Evolutionary conservation across 768 basidiomycete genomes (phyloP).

Genomic region (Tulasnella sp.): DNA sequence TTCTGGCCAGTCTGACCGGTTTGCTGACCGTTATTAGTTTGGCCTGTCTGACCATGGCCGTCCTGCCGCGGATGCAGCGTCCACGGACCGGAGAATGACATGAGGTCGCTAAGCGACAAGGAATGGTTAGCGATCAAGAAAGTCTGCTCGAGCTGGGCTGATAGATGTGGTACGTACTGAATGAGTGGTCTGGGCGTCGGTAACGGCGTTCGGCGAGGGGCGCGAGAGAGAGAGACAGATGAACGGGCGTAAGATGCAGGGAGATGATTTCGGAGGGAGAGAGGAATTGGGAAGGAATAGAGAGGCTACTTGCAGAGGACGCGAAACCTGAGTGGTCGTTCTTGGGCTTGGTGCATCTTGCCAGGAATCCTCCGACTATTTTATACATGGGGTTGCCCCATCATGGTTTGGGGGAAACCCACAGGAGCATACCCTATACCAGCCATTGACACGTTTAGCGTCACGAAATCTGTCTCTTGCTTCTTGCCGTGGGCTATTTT

Average conservation of each 20-base stretch:
- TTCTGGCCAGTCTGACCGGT: background rate
- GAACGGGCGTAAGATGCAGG: background rate
- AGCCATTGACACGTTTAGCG: background rate
- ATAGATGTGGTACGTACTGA: background rate
- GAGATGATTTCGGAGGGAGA: background rate
- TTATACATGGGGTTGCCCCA: background rate
- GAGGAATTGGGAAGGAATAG: background rate
- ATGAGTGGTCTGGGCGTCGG: background rate
- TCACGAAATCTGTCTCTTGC: background rate
- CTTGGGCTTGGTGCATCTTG: background rate
- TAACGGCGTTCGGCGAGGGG: background rate
- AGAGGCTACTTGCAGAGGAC: background rate
- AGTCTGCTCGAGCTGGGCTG: background rate
- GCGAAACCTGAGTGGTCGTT: background rate
- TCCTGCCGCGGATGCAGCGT: conserved; percentile 9
- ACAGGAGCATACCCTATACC: background rate
- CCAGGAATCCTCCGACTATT: conserved; percentile 3
- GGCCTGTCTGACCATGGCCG: background rate
- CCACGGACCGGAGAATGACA: background rate
- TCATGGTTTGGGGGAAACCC: background rate
- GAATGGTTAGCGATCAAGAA: background rate
- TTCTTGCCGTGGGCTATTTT: background rate
- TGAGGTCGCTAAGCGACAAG: background rate
- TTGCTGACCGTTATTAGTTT: background rate
- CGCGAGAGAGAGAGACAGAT: background rate